Evolutionary conservation across 441 rosid species (phyloP), one percentile per base, ranked within the genome.

Genomic region (Pelargonium fulgidum): DNA sequence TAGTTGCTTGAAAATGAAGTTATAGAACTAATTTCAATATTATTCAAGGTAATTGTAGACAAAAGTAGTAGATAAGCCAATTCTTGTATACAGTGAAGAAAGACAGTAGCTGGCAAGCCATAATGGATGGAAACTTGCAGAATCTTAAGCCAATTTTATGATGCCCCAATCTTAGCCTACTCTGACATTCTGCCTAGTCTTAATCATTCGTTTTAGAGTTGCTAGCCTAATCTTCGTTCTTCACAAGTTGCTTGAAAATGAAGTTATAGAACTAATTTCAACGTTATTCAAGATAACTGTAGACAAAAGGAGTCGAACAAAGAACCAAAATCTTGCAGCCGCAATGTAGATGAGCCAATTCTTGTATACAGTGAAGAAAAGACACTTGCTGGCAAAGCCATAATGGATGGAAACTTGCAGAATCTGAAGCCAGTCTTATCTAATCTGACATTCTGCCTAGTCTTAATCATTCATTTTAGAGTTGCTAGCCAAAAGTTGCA

Each of bases 401-500:
- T 29, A 59, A 36, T 36, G 41, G 41, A 6, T 36, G 41, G 63
- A 59, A 59, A 59, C 29, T 20, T 7, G 63, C 22, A 29, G 7
- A 14, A 56, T 20, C 63, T 59, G 63, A 20, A 59, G 63, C 63
- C 63, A 20, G 1, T 59, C 11, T 59, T 4, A 36, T 81, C 75
- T 72, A 71, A 72, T 79, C 98, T 88, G 67, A 81, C 76, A 63
- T 79, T 84, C 82, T 92, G 99, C 79, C 95, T 87, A 11, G 91
- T 81, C 83, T 89, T 90, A 76, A 92, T 95, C 97, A 90, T 92
- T 76, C 99, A 84, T 82, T 95, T 95, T 3, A 95, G 83, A 0
- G 92, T 83, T 12, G 96, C 86, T 72, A 95, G 85, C 99, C 98
- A 95, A 85, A 89, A 89, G 81, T 86, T 93, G 81, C 99, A 91